Conservation (phyloP, 352 stramenopile species). For the Halophytophthora polymorphica region DNA sequence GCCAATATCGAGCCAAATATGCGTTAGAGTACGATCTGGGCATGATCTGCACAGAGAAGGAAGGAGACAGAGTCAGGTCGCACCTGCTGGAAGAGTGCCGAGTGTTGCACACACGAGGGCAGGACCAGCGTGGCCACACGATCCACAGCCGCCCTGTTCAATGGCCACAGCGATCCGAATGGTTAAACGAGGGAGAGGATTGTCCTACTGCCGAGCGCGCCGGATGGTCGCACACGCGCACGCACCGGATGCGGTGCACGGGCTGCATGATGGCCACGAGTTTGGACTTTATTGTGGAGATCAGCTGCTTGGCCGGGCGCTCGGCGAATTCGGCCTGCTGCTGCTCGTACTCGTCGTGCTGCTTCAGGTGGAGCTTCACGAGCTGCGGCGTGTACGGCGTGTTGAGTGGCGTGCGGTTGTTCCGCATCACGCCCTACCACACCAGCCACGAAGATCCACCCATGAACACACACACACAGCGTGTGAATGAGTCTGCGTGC, state of each 20-base stretch:
- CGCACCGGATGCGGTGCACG: slow-evolving; percentile 47
- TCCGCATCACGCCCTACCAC: slow-evolving; percentile 53
- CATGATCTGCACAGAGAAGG: slow-evolving; percentile 1
- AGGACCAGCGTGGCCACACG: slow-evolving; percentile 33
- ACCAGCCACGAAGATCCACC: not conserved
- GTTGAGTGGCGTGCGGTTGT: slow-evolving; percentile 76
- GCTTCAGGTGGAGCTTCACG: slow-evolving; percentile 74
- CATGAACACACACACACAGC: not conserved
- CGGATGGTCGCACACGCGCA: slow-evolving; percentile 2
- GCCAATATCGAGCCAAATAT: slow-evolving; percentile 3
- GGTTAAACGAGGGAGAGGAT: slow-evolving; percentile 13
- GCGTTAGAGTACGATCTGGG: too few relatives aligned
- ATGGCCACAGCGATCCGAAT: not conserved
- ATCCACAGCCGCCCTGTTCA: slow-evolving; percentile 28
- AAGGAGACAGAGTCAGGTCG: slow-evolving; percentile 1
- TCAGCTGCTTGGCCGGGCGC: slow-evolving; percentile 23
- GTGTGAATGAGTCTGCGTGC: not conserved
- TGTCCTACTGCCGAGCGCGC: slow-evolving; percentile 7
- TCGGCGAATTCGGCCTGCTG: slow-evolving; percentile 29
- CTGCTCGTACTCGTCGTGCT: slow-evolving; percentile 59
- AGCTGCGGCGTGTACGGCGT: slow-evolving; percentile 83
- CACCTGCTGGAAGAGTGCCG: slow-evolving; percentile 39
- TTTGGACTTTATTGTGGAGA: slow-evolving; percentile 49
- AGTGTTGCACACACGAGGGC: slow-evolving; percentile 37
- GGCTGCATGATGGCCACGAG: slow-evolving; percentile 33